Percentiles rank a stretch among this genome's conserved stretches.
Evolutionary conservation across 208 protist genomes (phyloP).

Genomic region (Angomonas deanei): DNA sequence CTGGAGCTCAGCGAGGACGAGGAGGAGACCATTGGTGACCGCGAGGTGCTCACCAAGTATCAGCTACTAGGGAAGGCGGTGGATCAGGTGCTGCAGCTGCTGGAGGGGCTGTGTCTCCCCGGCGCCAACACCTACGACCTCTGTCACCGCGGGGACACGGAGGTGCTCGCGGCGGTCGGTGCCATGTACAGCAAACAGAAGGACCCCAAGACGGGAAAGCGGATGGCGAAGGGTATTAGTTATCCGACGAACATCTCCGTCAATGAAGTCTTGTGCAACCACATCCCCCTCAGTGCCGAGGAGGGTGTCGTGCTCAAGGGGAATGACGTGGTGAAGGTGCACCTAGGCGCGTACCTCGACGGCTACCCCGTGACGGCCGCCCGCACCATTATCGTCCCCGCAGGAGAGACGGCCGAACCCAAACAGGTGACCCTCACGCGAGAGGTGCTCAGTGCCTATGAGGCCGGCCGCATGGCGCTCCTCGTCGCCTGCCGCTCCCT

Average conservation of each 20-base stretch:
- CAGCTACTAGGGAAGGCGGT: conserved; percentile 86
- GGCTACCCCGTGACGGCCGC: conserved; percentile 94
- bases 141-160: conserved; percentile 64
- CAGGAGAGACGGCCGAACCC: background rate
- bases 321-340: conserved; percentile 97
- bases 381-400: conserved; percentile 89
- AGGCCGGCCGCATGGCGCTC: conserved; percentile 92
- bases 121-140: conserved; percentile 75
- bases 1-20: conserved; percentile 67
- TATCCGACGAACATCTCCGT: conserved; percentile 98
- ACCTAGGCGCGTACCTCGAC: conserved; percentile 97
- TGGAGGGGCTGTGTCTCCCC: conserved; percentile 48
- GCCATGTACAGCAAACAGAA: conserved; percentile 68
- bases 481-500: conserved; percentile 81
- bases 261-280: conserved; percentile 96
- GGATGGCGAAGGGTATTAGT: conserved; percentile 86
- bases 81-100: conserved; percentile 86
- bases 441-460: background rate
- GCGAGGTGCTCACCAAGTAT: conserved; percentile 96
- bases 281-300: conserved; percentile 83
- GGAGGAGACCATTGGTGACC: conserved; percentile 64
- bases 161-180: conserved; percentile 37
- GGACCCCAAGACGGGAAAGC: conserved; percentile 37
- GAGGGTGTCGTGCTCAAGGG: conserved; percentile 66
- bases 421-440: background rate